A percentile compares a stretch with the other conserved stretches of the same genome.
Evolutionary conservation across 345 rosid species (phyloP).

Genomic region (Lepidium africanum): DNA sequence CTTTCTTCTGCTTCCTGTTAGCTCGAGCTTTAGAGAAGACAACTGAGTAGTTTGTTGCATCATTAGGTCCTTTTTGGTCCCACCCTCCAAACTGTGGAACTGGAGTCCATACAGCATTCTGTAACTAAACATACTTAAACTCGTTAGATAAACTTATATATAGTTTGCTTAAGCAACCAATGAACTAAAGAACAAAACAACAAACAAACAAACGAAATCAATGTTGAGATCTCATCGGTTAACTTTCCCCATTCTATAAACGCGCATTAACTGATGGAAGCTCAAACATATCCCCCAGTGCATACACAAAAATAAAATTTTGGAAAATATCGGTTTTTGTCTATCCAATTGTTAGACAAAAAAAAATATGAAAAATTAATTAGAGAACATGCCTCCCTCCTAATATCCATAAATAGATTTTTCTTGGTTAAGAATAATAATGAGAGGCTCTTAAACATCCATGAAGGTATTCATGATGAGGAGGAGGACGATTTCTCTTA

Average conservation of each 20-base stretch:
- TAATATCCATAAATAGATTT: conserved; percentile 19
- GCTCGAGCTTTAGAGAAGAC: conserved; percentile 64
- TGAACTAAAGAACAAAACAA: background rate
- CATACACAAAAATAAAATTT: no score
- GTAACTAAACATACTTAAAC: background rate
- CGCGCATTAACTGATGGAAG: conserved; percentile 24
- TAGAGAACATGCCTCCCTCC: conserved; percentile 23
- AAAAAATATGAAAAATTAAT: background rate
- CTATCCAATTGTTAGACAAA: background rate
- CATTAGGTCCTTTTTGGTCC: conserved; percentile 42
- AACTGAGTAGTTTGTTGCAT: conserved; percentile 50
- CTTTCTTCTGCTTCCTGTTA: conserved; percentile 55
- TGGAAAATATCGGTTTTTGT: no score
- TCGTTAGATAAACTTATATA: background rate
- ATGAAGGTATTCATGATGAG: conserved; percentile 13
- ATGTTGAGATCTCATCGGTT: conserved; percentile 19
- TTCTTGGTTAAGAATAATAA: conserved; percentile 4
- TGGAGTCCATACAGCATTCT: conserved; percentile 42
- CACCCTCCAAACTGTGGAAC: conserved; percentile 84
- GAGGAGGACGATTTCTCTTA: conserved; percentile 4
- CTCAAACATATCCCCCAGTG: conserved; percentile 8
- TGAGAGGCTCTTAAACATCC: conserved; percentile 3
- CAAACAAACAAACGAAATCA: background rate
- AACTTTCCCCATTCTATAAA: conserved; percentile 20
- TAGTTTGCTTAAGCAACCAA: background rate